These are phyloP conservation scores for Populus hybrid DNA, from an alignment of 441 rosid species.

Conservation along the genomic window DNA sequence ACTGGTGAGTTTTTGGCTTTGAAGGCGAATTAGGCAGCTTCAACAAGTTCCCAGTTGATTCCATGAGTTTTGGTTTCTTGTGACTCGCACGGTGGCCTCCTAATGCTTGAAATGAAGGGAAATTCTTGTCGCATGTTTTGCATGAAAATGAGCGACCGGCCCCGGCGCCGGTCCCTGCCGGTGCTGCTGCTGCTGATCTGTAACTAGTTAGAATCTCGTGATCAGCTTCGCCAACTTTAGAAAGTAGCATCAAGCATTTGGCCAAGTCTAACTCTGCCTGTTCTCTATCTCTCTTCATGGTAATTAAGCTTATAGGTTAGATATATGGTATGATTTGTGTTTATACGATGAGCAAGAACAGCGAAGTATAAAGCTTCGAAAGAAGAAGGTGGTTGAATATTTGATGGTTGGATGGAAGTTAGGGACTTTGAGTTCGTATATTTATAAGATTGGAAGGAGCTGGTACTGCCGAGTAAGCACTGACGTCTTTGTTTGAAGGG, in stretches of 20 bases:
- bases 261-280: conserved; percentile 44
- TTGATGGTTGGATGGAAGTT: background rate
- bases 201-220: background rate
- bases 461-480: background rate
- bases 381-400: background rate
- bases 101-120: conserved; percentile 82
- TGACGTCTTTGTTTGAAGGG: conserved; percentile 19
- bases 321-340: background rate
- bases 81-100: conserved; percentile 98
- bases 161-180: background rate
- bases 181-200: background rate
- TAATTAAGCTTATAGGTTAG: background rate
- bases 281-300: conserved; percentile 55
- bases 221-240: conserved; percentile 47
- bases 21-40: conserved; percentile 26
- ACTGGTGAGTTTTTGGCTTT: conserved; percentile 62
- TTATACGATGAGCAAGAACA: background rate
- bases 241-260: conserved; percentile 71
- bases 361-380: background rate
- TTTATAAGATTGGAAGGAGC: background rate
- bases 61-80: conserved; percentile 50
- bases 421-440: background rate
- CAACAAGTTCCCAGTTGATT: conserved; percentile 10
- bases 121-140: conserved; percentile 70
- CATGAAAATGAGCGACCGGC: conserved; percentile 60